Percentiles rank a stretch among this genome's conserved stretches.
These are phyloP conservation scores for Quercus ilex DNA, from an alignment of 306 rosid genomes.

Conservation along the genomic window DNA sequence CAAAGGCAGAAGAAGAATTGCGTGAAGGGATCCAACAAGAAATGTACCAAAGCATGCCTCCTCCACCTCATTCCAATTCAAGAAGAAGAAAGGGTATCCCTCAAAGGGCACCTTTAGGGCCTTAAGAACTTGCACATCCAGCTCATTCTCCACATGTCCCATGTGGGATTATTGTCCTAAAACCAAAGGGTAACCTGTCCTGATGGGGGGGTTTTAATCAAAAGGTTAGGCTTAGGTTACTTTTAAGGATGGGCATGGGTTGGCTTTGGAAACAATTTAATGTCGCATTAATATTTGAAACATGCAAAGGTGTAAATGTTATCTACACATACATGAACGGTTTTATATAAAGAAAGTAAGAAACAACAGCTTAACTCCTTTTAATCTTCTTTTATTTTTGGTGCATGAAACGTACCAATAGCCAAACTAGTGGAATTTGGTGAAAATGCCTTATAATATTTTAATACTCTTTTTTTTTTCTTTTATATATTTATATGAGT, in stretches of 20 bases:
- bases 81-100: conserved; percentile 76
- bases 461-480: too few relatives aligned
- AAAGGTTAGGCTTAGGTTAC: conserved; percentile 13
- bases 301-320: conserved; percentile 47
- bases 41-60: conserved; percentile 32
- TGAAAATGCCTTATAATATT: not conserved
- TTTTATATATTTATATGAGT: too few relatives aligned
- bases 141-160: conserved; percentile 44
- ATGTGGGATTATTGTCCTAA: conserved; percentile 40
- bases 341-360: conserved; percentile 17
- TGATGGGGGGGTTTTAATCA: conserved; percentile 21
- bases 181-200: conserved; percentile 41
- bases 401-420: not conserved
- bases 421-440: not conserved
- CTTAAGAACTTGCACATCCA: conserved; percentile 40
- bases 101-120: conserved; percentile 65
- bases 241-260: conserved; percentile 36
- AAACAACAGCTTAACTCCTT: conserved; percentile 15
- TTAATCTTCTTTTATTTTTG: not conserved
- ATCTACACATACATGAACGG: conserved; percentile 30
- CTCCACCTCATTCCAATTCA: conserved; percentile 44
- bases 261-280: conserved; percentile 40
- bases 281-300: conserved; percentile 35
- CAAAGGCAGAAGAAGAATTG: conserved; percentile 40
- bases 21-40: conserved; percentile 44